Percentiles rank a stretch among this genome's conserved stretches.
phyloP scores from a whole-genome alignment of 352 stramenopile genomes.

The Thraustochytrium sp. region DNA sequence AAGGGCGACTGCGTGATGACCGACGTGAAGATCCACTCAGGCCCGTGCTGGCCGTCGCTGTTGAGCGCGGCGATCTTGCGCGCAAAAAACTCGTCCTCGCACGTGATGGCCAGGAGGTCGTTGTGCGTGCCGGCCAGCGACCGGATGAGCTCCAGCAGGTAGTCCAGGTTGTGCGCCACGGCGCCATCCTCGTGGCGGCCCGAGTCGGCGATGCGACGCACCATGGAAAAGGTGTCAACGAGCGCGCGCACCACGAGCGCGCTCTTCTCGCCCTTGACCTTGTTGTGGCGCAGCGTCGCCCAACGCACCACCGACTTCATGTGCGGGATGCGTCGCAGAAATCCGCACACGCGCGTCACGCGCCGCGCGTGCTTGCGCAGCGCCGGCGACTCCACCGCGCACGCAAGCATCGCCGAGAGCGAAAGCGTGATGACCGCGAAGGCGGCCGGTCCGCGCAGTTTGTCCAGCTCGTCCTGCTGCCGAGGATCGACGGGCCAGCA shows the following conservation, averaged over 20 bases:
- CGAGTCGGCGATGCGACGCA: neutral
- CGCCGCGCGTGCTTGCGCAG: neutral
- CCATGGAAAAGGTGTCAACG: neutral
- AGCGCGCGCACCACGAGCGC: neutral
- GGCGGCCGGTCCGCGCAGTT: neutral
- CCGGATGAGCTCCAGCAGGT: neutral
- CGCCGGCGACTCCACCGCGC: neutral
- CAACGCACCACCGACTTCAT: slow-evolving; percentile 13
- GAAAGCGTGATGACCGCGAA: slow-evolving; percentile 33
- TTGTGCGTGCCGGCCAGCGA: neutral
- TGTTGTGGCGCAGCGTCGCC: neutral
- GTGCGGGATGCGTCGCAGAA: slow-evolving; percentile 4
- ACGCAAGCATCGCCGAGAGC: neutral
- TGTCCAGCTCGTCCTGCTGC: slow-evolving; percentile 27
- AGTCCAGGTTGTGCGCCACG: neutral
- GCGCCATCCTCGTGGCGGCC: neutral
- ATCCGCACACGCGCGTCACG: neutral
- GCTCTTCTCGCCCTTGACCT: slow-evolving; percentile 38
- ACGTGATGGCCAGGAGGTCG: neutral
- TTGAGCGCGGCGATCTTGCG: neutral
- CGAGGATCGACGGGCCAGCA: slow-evolving; percentile 26
- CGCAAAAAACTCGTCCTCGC: neutral
- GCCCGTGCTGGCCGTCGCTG: neutral
- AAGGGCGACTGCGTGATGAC: neutral
- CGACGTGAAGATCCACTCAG: neutral